Evolutionary conservation across 208 protist genomes (phyloP).

Genomic region (Angomonas desouzai): DNA sequence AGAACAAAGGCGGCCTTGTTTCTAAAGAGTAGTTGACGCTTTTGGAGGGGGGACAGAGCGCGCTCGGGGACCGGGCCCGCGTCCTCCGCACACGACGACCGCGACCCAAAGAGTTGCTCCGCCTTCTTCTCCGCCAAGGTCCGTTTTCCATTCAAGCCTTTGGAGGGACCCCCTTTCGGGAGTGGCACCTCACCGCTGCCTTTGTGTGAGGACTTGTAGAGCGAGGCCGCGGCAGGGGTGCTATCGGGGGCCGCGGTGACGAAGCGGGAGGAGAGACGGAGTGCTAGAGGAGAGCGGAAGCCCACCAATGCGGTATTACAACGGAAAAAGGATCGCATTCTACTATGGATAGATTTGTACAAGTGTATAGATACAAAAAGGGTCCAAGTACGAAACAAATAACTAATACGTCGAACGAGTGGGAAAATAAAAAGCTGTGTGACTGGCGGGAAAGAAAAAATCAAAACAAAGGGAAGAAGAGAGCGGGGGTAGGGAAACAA

Average conservation of each 20-base stretch:
- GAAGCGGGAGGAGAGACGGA: not conserved
- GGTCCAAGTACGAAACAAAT: no score
- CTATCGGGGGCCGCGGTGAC: not conserved
- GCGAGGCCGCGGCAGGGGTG: conserved; percentile 9
- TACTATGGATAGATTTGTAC: no score
- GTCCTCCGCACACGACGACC: conserved; percentile 80
- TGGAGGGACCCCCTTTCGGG: conserved; percentile 16
- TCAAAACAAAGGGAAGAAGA: conserved; percentile 14
- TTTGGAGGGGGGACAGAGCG: conserved; percentile 70
- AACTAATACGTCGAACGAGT: no score
- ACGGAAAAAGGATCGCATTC: no score
- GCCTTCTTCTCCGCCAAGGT: conserved; percentile 13
- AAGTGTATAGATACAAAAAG: no score
- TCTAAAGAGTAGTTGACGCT: conserved; percentile 66
- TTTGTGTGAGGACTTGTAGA: conserved; percentile 80
- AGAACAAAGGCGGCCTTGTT: conserved; percentile 84
- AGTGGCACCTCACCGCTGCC: conserved; percentile 45
- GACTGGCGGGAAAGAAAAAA: not conserved
- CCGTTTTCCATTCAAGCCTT: conserved; percentile 12
- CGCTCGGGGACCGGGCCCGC: conserved; percentile 54
- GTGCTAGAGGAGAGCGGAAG: no score
- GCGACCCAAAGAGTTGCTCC: conserved; percentile 19
- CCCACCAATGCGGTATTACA: no score
- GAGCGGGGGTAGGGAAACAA: not conserved
- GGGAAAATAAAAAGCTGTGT: no score